Base-by-base conservation (phyloP, 495 filamentous ascomycete genomes). In the Parathielavia hyrcaniae region DNA sequence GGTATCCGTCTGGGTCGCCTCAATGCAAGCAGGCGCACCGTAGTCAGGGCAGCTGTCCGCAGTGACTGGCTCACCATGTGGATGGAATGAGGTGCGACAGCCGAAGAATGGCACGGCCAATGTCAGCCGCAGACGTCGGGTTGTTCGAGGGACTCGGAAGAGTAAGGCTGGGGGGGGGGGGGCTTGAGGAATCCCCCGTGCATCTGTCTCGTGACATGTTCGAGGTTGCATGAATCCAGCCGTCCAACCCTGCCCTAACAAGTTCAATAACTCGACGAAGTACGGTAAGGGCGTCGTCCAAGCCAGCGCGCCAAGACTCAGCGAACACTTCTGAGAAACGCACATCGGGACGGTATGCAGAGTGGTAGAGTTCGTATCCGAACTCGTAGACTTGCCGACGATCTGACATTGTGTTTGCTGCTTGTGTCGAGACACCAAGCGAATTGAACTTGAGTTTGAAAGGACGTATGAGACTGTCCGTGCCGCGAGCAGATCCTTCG, bases 381-480 rank as follows among this genome's bases (percentile, higher is more conserved):
- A 35, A 43, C 17, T n/a, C 14, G 17, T 34, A 14, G 45, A 16
- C 6, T 26, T 10, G 26, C 1, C 0, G 48, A 43, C 5, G 46
- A 40, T 57, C 44, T 43, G 12, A 34, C 49, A 22, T 20, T 49
- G 45, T 35, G 22, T 9, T 43, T 10, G 23, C 20, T 34, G 23
- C 10, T 20, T 57, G 53, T 57, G 36, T 57, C 55, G 50, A 43
- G 39, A 32, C 55, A 36, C 26, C 3, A 30, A 6, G 6, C 2
- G 46, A 50, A 20, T 20, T 2, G 19, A 12, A 43, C n/a, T n/a
- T n/a, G n/a, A n/a, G n/a, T n/a, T n/a, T n/a, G 5, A 36, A 35
- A 35, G 34, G 12, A 36, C 3, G 46, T 3, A 16, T 48, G 35
- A 54, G 54, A 32, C 45, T 40, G 50, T 38, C 35, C 46, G 35